phyloP scores from a whole-genome alignment of 306 rosid species.

The Nissolia schottii region DNA sequence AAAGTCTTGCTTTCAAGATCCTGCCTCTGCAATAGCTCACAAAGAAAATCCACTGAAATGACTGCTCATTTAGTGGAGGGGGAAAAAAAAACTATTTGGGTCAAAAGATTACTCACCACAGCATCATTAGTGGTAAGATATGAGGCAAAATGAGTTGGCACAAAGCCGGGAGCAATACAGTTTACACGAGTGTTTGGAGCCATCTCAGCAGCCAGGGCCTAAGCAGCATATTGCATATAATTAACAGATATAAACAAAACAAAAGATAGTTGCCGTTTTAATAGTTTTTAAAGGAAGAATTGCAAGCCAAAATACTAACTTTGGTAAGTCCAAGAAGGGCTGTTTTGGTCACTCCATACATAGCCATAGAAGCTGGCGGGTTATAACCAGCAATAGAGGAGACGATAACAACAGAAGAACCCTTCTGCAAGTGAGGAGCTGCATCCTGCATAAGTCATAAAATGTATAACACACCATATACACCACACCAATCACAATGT shows the following conservation, averaged over 20 bases:
- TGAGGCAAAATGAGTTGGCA: constrained; percentile 83
- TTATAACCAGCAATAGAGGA: constrained; percentile 77
- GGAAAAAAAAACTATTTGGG: neutral
- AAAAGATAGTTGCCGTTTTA: neutral
- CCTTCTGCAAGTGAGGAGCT: constrained; percentile 63
- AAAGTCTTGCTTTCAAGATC: constrained; percentile 55
- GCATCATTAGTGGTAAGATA: constrained; percentile 45
- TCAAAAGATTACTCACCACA: constrained; percentile 38
- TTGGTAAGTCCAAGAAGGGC: constrained; percentile 93
- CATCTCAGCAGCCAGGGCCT: constrained; percentile 91
- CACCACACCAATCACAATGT: neutral
- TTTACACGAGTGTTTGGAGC: constrained; percentile 84
- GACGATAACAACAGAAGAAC: constrained; percentile 78
- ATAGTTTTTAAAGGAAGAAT: neutral
- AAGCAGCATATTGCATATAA: constrained; percentile 18
- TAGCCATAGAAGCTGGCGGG: constrained; percentile 77
- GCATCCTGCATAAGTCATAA: constrained; percentile 56
- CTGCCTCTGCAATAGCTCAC: constrained; percentile 46
- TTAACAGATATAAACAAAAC: neutral
- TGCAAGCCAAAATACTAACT: constrained; percentile 37
- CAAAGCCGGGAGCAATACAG: constrained; percentile 95
- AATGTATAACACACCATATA: neutral
- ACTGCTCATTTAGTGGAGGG: neutral
- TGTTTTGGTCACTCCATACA: constrained; percentile 99
- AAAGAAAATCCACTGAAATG: neutral